Conservation (phyloP, 2,329 filamentous ascomycete species). For the Cryphonectria radicalis region DNA sequence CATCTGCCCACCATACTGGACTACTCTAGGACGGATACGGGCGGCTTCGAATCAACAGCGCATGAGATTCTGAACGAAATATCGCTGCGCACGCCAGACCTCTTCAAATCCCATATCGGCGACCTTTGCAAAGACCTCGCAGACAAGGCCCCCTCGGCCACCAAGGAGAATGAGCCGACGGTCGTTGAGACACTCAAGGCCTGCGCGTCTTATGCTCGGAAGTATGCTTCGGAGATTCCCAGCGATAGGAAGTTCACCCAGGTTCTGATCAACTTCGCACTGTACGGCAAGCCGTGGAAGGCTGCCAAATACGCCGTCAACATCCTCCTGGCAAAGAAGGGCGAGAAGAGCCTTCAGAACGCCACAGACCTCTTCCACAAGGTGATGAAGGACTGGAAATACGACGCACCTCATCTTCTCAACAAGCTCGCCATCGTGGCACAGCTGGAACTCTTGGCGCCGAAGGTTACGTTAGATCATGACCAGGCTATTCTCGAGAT, state of each 20-base stretch:
- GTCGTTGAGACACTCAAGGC: slow-evolving; percentile 93
- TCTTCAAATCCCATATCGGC: slow-evolving; percentile 91
- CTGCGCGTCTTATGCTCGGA: slow-evolving; percentile 87
- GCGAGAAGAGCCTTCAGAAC: slow-evolving; percentile 77
- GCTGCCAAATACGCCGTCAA: slow-evolving; percentile 94
- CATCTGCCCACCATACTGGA: slow-evolving; percentile 91
- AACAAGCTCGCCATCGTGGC: slow-evolving; percentile 73
- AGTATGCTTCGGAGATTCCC: slow-evolving; percentile 82
- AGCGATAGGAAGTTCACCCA: slow-evolving; percentile 80
- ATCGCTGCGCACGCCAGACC: slow-evolving; percentile 82
- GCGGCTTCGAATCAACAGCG: slow-evolving; percentile 75
- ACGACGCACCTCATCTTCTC: slow-evolving; percentile 75
- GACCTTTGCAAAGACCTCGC: slow-evolving; percentile 88
- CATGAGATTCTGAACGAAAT: slow-evolving; percentile 93
- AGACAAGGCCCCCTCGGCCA: slow-evolving; percentile 74
- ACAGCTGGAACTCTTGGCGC: slow-evolving; percentile 76
- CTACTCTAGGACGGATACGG: slow-evolving; percentile 81
- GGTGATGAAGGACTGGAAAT: slow-evolving; percentile 74
- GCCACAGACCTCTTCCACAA: slow-evolving; percentile 81
- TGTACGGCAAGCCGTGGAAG: slow-evolving; percentile 78
- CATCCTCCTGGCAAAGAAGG: slow-evolving; percentile 76
- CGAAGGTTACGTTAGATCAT: slow-evolving; percentile 72
- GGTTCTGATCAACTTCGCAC: slow-evolving; percentile 79
- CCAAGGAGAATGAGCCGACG: slow-evolving; percentile 68
- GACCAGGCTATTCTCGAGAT: slow-evolving; percentile 81